Percentiles rank a stretch among this genome's conserved stretches.
phyloP scores from a whole-genome alignment of 2,329 filamentous ascomycete genomes.

The Exophiala phaeomuriformis region DNA sequence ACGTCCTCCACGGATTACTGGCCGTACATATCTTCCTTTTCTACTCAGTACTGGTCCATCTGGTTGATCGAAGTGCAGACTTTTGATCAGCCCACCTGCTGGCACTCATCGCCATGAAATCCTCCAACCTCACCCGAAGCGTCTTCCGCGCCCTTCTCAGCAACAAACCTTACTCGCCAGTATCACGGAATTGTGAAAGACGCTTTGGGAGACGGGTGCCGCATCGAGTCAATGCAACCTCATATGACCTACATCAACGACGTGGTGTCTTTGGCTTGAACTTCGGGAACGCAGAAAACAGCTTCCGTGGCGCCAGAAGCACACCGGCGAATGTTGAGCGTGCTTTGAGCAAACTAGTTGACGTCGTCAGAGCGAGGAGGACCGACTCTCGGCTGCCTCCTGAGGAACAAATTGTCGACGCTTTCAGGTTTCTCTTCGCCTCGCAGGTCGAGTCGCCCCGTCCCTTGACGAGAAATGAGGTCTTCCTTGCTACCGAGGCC shows the following conservation, averaged over 20 bases:
- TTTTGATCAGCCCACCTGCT: neutral
- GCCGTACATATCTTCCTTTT: too few species aligned
- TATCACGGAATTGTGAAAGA: constrained; percentile 13
- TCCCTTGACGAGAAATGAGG: constrained; percentile 59
- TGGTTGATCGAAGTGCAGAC: neutral
- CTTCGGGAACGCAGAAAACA: constrained; percentile 4
- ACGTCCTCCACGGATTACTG: too few species aligned
- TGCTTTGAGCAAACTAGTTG: constrained; percentile 45
- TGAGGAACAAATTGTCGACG: constrained; percentile 55
- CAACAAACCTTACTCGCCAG: constrained; percentile 34
- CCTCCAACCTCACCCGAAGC: constrained; percentile 37
- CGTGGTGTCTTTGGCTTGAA: constrained; percentile 21
- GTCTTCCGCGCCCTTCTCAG: constrained; percentile 42
- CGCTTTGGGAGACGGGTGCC: constrained; percentile 1
- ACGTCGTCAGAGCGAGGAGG: constrained; percentile 56
- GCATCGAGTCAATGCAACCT: neutral
- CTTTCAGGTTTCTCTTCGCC: constrained; percentile 58
- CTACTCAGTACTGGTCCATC: too few species aligned
- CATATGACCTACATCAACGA: constrained; percentile 9
- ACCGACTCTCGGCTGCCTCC: constrained; percentile 60
- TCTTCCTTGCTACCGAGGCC: constrained; percentile 52
- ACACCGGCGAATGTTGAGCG: constrained; percentile 22
- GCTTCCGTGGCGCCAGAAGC: constrained; percentile 18
- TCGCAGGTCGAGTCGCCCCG: constrained; percentile 44
- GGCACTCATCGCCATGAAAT: constrained; percentile 33